Evolutionary conservation across 768 basidiomycete genomes (phyloP).

Genomic region (Lactifluus pinguis): DNA sequence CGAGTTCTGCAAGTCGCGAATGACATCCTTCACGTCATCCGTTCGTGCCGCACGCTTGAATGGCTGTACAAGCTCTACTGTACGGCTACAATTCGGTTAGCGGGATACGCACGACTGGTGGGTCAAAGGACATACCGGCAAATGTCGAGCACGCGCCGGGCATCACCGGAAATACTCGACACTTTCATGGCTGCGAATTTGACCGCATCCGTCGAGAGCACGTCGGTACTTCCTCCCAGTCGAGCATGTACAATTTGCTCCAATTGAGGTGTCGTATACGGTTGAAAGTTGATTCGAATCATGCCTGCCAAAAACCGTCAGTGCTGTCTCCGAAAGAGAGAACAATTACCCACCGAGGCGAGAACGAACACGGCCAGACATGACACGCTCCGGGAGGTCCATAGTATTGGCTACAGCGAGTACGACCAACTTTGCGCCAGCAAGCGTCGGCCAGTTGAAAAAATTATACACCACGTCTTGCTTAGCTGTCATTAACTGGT

Average conservation of each 20-base stretch:
- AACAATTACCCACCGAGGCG: constrained; percentile 57
- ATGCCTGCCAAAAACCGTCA: constrained; percentile 40
- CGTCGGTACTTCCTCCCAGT: constrained; percentile 44
- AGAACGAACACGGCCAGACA: constrained; percentile 87
- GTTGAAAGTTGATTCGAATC: constrained; percentile 86
- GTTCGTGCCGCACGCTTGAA: constrained; percentile 46
- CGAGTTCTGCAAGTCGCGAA: constrained; percentile 77
- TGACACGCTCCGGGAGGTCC: constrained; percentile 91
- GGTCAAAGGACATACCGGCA: constrained; percentile 49
- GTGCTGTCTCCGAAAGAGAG: not conserved
- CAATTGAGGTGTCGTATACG: constrained; percentile 73
- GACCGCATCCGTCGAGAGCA: constrained; percentile 63
- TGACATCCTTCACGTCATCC: constrained; percentile 69
- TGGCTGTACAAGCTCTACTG: constrained; percentile 68
- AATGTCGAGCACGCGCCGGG: constrained; percentile 85
- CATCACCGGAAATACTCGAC: constrained; percentile 83
- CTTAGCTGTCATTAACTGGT: constrained; percentile 91
- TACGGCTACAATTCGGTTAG: constrained; percentile 41
- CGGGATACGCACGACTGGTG: too few relatives aligned
- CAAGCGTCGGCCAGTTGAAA: constrained; percentile 97
- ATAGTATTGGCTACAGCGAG: constrained; percentile 97
- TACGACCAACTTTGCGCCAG: constrained; percentile 82
- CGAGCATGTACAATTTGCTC: constrained; percentile 83
- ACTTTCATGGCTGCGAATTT: constrained; percentile 78
- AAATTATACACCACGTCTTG: constrained; percentile 99